Evolutionary conservation across 345 rosid species (phyloP), one percentile per base, ranked within the genome.

Genomic region (Physaria fendleri): DNA sequence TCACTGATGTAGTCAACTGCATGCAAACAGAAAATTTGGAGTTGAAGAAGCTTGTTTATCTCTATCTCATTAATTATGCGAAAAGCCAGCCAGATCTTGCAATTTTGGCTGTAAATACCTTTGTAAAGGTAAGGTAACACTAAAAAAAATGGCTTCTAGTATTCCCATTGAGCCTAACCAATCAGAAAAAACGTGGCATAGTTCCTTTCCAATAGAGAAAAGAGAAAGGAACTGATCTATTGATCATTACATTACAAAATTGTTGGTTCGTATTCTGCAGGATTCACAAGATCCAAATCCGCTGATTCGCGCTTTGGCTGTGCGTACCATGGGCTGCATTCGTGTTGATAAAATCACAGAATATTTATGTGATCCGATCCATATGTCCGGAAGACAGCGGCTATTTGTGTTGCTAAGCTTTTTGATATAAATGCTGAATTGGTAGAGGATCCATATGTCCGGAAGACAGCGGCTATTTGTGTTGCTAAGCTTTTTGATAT

Each of bases 201-300:
- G n/a, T n/a, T n/a, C n/a, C n/a, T n/a, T n/a, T n/a, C n/a, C n/a
- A n/a, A n/a, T n/a, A n/a, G n/a, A n/a, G n/a, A n/a, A n/a, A n/a
- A n/a, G n/a, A n/a, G n/a, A n/a, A n/a, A n/a, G n/a, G n/a, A n/a
- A n/a, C n/a, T n/a, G n/a, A n/a, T n/a, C n/a, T n/a, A n/a, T n/a
- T n/a, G n/a, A n/a, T n/a, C n/a, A n/a, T n/a, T n/a, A n/a, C n/a
- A n/a, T n/a, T n/a, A n/a, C n/a, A n/a, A 10, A 38, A 43, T 16
- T n/a, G 13, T 8, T 2, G 38, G 39, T 51, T 59, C 27, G 37
- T 25, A 40, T 50, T n/a, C 10, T 28, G 68, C 82, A 88, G 98
- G 98, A 88, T 72, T 92, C 96, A 40, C 98, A 92, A 72, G 98
- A 92, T 51, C 95, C 98, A 56, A 92, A 88, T 84, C 96, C 95